Conservation (phyloP, 257 asterid genomes). For the Fraxinus americana region DNA sequence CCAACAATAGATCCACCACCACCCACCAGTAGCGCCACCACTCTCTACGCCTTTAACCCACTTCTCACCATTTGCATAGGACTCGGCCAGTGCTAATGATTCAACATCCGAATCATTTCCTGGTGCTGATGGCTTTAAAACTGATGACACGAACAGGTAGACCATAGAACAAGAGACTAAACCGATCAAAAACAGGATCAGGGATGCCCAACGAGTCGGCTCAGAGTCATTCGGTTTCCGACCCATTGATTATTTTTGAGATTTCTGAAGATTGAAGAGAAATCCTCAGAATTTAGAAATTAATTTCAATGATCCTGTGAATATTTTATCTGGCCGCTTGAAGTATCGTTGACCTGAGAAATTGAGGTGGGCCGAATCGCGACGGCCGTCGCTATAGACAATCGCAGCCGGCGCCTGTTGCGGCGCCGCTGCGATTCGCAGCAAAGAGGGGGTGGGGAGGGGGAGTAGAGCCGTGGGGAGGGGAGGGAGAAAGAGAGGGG, state of each 20-base stretch:
- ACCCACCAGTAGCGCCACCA: constrained; percentile 27
- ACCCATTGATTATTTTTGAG: constrained; percentile 51
- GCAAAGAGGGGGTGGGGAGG: too few species aligned
- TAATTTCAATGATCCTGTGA: constrained; percentile 25
- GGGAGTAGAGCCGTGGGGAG: too few species aligned
- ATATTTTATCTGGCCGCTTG: neutral
- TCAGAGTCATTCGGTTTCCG: constrained; percentile 72
- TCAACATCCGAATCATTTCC: constrained; percentile 27
- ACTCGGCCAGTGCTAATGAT: constrained; percentile 23
- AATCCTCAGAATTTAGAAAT: constrained; percentile 38
- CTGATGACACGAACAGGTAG: constrained; percentile 66
- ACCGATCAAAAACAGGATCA: constrained; percentile 72
- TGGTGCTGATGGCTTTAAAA: constrained; percentile 31
- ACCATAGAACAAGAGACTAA: constrained; percentile 63
- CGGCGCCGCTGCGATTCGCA: too few species aligned
- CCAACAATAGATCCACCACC: too few species aligned
- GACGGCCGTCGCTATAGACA: too few species aligned
- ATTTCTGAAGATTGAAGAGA: constrained; percentile 6
- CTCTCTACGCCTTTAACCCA: constrained; percentile 22
- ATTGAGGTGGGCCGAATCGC: neutral
- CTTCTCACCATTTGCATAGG: constrained; percentile 24
- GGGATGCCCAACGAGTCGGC: constrained; percentile 56
- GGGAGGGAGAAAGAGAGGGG: too few species aligned
- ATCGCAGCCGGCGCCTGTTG: too few species aligned
- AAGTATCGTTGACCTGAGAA: constrained; percentile 30